Base-by-base conservation (phyloP, 495 filamentous ascomycete species). In the Pyronema omphalodes region DNA sequence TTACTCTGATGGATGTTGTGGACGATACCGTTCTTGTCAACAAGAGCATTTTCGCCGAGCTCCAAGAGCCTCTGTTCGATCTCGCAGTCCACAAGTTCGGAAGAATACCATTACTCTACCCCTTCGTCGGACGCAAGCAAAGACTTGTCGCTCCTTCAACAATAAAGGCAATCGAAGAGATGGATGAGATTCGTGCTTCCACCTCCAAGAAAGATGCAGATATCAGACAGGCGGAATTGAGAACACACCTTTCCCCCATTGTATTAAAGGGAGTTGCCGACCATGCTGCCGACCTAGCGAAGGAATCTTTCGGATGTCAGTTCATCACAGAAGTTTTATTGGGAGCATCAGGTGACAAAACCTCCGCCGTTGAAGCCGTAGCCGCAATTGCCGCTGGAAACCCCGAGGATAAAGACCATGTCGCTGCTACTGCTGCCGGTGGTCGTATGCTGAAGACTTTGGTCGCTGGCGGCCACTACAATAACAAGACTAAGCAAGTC, bases 21-120 rank as follows among this genome's bases (percentile, higher is more conserved):
- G 93, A 99, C 59, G 93, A 99, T 64, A 95, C 88, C 1, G 83
- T 86, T 51, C 70, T 94, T 54, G 81, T 79, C n/a, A 73, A 82
- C 14, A 95, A 94, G 67, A 73, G 81, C 18, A 80, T 96, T 55
- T 81, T 95, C 58, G 69, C 82, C 0, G 88, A 94, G 67, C 72
- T 96, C 5, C 65, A 94, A 37, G 37, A 55, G n/a, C 44, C 52
- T 12, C 23, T 65, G 11, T 36, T 57, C 4, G 44, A 56, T 40
- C 56, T 65, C 2, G 57, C 63, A 35, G 53, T 44, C 9, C 39
- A 62, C 52, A 65, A 62, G 46, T 59, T 55, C 44, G 86, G 85
- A 6, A 79, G 88, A 52, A 78, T 84, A 18, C 79, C 86, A 9
- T 70, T 93, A 17, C 71, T 91, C n/a, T 94, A 88, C 66, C 83